Evolutionary conservation across 2,329 filamentous ascomycete genomes (phyloP).

Genomic region (Claviceps monticola): DNA sequence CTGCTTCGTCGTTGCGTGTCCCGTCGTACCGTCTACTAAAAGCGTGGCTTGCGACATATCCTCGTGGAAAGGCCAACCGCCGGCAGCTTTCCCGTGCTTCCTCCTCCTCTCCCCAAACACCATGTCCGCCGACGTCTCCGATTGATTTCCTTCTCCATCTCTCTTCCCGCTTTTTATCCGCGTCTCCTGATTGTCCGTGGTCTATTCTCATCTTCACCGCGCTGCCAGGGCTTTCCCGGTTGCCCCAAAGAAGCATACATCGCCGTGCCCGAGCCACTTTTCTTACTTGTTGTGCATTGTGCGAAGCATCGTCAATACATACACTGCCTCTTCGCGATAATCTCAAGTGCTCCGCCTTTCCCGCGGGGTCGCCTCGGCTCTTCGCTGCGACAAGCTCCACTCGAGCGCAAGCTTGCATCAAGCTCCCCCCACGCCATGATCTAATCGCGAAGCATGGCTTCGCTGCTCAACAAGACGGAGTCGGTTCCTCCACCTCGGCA

Average conservation of each 20-base stretch:
- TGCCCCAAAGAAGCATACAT: neutral
- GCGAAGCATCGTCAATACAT: constrained; percentile 1
- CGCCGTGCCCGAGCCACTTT: neutral
- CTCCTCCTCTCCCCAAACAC: neutral
- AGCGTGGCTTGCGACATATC: neutral
- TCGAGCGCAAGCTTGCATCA: neutral
- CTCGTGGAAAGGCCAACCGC: neutral
- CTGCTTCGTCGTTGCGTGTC: neutral
- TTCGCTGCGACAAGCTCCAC: neutral
- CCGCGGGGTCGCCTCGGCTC: neutral
- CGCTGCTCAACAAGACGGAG: constrained; percentile 27
- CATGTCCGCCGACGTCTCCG: constrained; percentile 7
- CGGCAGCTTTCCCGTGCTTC: neutral
- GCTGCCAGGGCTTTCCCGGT: neutral
- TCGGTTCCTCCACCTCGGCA: constrained; percentile 31
- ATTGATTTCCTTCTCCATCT: neutral
- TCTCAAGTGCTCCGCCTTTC: neutral
- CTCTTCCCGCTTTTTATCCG: neutral
- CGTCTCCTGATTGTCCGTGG: neutral
- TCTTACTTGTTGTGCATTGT: neutral
- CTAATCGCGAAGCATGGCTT: constrained; percentile 27
- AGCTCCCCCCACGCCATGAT: constrained; percentile 20
- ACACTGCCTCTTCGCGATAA: neutral
- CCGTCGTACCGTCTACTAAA: neutral
- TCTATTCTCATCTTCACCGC: neutral